Evolutionary conservation across 2,329 filamentous ascomycete species (phyloP).

Genomic region (Coniella lustricola): DNA sequence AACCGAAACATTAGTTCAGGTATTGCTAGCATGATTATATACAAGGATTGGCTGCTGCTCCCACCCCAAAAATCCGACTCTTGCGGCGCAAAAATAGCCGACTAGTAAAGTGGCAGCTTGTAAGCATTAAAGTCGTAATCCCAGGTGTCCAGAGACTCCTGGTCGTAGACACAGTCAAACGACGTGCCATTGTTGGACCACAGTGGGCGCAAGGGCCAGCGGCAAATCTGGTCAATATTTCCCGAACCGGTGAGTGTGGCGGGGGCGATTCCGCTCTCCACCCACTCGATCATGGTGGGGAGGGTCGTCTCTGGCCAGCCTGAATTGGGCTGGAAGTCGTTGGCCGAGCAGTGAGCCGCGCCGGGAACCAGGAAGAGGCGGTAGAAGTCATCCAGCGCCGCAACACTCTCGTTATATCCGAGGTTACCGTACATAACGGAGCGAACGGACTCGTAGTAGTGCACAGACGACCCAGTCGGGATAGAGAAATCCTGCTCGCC

Average conservation of each 20-base stretch:
- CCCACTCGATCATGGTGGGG: conserved; percentile 25
- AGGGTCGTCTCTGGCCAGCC: not conserved
- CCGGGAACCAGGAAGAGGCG: conserved; percentile 38
- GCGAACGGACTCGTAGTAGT: not conserved
- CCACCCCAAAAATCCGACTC: too few species aligned
- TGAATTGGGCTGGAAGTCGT: not conserved
- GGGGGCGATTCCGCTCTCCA: conserved; percentile 22
- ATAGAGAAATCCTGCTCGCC: conserved; percentile 25
- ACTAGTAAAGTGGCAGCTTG: not conserved
- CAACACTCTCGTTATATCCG: conserved; percentile 19
- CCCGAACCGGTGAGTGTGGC: conserved; percentile 22
- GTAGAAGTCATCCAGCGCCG: conserved; percentile 37
- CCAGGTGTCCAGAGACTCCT: not conserved
- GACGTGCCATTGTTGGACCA: not conserved
- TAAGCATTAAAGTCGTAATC: not conserved
- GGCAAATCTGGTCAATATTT: not conserved
- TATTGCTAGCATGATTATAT: too few species aligned
- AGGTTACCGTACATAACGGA: conserved; percentile 19
- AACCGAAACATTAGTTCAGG: too few species aligned
- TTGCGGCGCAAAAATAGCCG: too few species aligned
- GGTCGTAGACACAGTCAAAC: not conserved
- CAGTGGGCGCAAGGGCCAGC: not conserved
- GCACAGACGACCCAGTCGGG: conserved; percentile 16
- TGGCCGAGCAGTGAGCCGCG: conserved; percentile 34
- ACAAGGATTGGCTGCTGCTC: too few species aligned